These are phyloP conservation scores for Amylostereum areolatum DNA, from an alignment of 1,284 basidiomycete species.

Conservation along the genomic window DNA sequence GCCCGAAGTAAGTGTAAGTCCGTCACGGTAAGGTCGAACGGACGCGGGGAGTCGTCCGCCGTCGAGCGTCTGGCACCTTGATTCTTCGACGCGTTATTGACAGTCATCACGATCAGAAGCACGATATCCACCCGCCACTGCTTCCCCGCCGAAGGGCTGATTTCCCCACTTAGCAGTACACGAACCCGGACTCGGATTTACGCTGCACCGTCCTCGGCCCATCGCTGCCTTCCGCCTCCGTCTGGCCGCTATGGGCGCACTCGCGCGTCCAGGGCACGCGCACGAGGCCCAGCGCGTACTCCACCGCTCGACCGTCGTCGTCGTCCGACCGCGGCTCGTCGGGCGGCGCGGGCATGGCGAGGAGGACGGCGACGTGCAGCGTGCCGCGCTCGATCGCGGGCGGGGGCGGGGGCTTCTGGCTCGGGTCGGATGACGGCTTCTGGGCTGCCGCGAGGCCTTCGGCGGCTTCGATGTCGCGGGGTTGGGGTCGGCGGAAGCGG, in stretches of 20 bases:
- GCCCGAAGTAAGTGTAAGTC: too few species aligned
- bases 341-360: slow-evolving; percentile 21
- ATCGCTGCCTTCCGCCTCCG: neutral
- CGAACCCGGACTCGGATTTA: neutral
- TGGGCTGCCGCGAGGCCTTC: neutral
- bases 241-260: neutral
- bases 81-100: neutral
- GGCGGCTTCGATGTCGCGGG: neutral
- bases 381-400: neutral
- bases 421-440: neutral
- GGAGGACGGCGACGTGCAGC: slow-evolving; percentile 19
- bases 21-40: too few species aligned
- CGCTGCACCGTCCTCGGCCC: neutral
- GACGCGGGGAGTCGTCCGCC: too few species aligned
- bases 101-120: neutral
- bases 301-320: slow-evolving; percentile 7
- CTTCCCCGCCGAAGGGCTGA: too few species aligned
- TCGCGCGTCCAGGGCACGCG: neutral
- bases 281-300: slow-evolving; percentile 15
- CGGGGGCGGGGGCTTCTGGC: neutral
- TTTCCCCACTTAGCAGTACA: neutral
- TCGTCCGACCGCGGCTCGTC: neutral
- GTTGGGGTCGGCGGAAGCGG: neutral
- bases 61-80: too few species aligned
- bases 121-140: neutral